phyloP scores from a whole-genome alignment of 192 early-diverging fungal species.

The Dimargaris cristalligena region DNA sequence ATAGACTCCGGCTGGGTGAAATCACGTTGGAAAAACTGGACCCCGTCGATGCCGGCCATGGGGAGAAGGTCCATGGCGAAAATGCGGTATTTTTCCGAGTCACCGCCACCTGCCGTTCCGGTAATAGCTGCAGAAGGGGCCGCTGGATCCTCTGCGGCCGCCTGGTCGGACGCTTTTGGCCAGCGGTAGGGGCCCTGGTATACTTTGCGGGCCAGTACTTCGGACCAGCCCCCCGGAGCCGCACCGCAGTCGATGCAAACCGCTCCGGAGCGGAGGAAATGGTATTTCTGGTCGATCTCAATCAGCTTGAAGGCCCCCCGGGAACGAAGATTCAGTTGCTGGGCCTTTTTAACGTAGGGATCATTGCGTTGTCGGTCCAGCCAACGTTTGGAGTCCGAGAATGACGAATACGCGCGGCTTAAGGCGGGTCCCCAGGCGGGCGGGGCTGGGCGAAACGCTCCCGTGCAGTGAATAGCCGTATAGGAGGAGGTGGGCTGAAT shows the following conservation, averaged over 20 bases:
- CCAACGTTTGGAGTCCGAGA: constrained; percentile 35
- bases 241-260: constrained; percentile 47
- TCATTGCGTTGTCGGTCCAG: constrained; percentile 44
- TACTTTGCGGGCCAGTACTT: constrained; percentile 35
- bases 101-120: neutral
- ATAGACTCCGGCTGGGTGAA: constrained; percentile 33
- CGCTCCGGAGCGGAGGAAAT: constrained; percentile 13
- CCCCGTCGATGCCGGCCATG: constrained; percentile 48
- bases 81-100: constrained; percentile 15
- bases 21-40: constrained; percentile 45
- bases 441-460: too few relatives aligned
- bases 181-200: neutral
- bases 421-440: too few relatives aligned
- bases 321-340: constrained; percentile 39
- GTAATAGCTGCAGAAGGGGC: neutral
- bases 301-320: constrained; percentile 61
- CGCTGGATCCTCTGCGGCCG: neutral
- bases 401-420: neutral
- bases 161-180: neutral
- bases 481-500: too few relatives aligned
- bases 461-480: too few relatives aligned
- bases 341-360: constrained; percentile 41
- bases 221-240: constrained; percentile 64
- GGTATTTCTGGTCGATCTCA: constrained; percentile 33
- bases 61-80: constrained; percentile 55